These are phyloP conservation scores for Combretum micranthum DNA, from an alignment of 345 rosid species.

Conservation along the genomic window DNA sequence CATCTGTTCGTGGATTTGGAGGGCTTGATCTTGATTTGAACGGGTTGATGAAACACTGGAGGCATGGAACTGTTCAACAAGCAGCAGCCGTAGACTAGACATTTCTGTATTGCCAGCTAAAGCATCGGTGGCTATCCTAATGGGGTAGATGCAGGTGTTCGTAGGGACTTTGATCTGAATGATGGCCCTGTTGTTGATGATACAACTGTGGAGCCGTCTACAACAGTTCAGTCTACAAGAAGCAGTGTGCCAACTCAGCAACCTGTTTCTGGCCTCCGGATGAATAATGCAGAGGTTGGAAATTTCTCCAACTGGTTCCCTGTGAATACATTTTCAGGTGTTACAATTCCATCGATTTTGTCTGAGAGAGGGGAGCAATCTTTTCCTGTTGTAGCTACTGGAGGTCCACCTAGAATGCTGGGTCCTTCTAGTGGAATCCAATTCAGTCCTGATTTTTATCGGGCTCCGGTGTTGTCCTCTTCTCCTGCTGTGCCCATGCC, in stretches of 20 bases:
- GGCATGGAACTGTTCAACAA: slow-evolving; percentile 24
- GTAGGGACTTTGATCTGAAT: slow-evolving; percentile 78
- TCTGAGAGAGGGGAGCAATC: slow-evolving; percentile 69
- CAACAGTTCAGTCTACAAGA: slow-evolving; percentile 34
- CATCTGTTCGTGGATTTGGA: slow-evolving; percentile 33
- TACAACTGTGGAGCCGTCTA: slow-evolving; percentile 36
- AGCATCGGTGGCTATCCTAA: slow-evolving; percentile 25
- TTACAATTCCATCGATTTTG: slow-evolving; percentile 48
- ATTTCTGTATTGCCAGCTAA: slow-evolving; percentile 23
- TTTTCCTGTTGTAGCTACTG: slow-evolving; percentile 44
- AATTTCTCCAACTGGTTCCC: slow-evolving; percentile 62
- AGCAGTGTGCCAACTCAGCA: slow-evolving; percentile 43
- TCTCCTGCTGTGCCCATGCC: slow-evolving; percentile 70
- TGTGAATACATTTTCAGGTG: slow-evolving; percentile 45
- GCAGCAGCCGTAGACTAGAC: slow-evolving; percentile 33
- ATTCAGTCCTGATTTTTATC: slow-evolving; percentile 50
- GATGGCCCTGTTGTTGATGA: slow-evolving; percentile 74
- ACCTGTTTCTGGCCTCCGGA: slow-evolving; percentile 35
- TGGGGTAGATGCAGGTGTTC: slow-evolving; percentile 29
- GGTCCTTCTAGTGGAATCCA: slow-evolving; percentile 51
- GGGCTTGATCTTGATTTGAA: slow-evolving; percentile 89
- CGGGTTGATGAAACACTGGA: slow-evolving; percentile 57
- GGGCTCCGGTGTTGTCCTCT: slow-evolving; percentile 66
- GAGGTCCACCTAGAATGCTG: slow-evolving; percentile 58
- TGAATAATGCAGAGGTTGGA: slow-evolving; percentile 43